Evolutionary conservation across 2,329 filamentous ascomycete species (phyloP), one percentile per base, ranked within the genome.

Genomic region (Conoideocrella luteorostrata): DNA sequence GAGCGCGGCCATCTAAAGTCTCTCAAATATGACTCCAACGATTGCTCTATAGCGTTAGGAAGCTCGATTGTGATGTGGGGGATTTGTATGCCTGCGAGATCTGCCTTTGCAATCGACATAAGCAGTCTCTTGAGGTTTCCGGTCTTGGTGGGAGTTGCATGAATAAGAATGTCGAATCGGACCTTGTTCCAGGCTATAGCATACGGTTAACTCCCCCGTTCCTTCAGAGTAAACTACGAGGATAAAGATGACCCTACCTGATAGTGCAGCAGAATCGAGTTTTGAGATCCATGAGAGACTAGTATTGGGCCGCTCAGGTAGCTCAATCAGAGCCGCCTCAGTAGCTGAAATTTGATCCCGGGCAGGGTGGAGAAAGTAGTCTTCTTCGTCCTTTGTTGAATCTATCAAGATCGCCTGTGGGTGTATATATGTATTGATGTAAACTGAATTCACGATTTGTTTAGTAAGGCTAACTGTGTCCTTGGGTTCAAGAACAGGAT

Each of bases 11-110:
- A 93, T 24, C 70, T 66, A 50, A 88, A 87, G 1, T 56, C 61
- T 37, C 77, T 65, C 10, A 95, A 60, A 50, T 82, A 88, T 12
- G 67, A 65, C 41, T 78, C 71, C 5, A 86, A 77, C 3, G 79
- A 71, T 3, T 70, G 61, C 52, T 95, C 88, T 15, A 90, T 68
- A 23, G 78, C 67, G 22, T 78, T 68, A 1, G 90, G 88, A 7
- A 98, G 71, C 58, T 97, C 90, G 39, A 97, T 80, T 2, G 86
- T 95, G 37, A 98, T 69, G 49, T 85, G 81, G 3, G 90, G 90
- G 2, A 77, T 67, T 1, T 75, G 69, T 33, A 84, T 70, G 1
- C 84, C 82, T 37, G 80, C 75, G 58, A 89, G 91, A 58, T 96
- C 88, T 5, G 87, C 88, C 7, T 70, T 68, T 49, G 77, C 71